A percentile compares a stretch with the other conserved stretches of the same genome.
Conservation (phyloP, 371 early-diverging fungal species). For the Agmasoma carcini region DNA sequence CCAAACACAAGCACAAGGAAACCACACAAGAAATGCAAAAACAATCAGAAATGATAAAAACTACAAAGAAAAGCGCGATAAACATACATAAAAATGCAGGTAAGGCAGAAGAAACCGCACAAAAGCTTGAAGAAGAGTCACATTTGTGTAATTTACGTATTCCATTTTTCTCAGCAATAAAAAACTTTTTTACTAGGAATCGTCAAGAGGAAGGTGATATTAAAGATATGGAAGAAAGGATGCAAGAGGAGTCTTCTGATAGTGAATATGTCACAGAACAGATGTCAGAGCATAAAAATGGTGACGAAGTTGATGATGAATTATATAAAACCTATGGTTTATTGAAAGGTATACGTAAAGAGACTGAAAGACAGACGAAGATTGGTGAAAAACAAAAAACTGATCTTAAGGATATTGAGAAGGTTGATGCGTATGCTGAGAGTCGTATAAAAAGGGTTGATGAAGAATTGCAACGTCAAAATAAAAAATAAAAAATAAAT, state of each 20-base stretch:
- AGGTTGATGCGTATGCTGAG: conserved; percentile 27
- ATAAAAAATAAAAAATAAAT: too few species aligned
- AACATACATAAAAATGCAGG: conserved; percentile 32
- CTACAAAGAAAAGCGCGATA: conserved; percentile 25
- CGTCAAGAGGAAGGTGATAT: conserved; percentile 9
- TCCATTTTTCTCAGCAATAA: conserved; percentile 26
- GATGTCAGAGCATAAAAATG: too few species aligned
- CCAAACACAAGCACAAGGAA: conserved; percentile 33
- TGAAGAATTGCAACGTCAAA: too few species aligned
- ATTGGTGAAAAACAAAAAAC: conserved; percentile 35
- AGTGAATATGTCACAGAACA: too few species aligned
- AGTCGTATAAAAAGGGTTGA: conserved; percentile 37
- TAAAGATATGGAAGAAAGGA: neutral
- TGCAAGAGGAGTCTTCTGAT: too few species aligned
- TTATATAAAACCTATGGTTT: conserved; percentile 20
- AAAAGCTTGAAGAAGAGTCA: conserved; percentile 41
- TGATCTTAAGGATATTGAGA: conserved; percentile 35
- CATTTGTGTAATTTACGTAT: conserved; percentile 25
- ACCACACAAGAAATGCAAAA: conserved; percentile 33
- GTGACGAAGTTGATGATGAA: conserved; percentile 32
- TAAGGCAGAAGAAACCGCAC: conserved; percentile 32
- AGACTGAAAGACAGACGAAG: conserved; percentile 31
- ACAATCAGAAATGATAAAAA: conserved; percentile 42
- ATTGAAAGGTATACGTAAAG: conserved; percentile 31
- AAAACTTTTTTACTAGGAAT: conserved; percentile 25